Evolutionary conservation across 2,329 filamentous ascomycete species (phyloP), one percentile per base, ranked within the genome.

Genomic region (Alternaria sp.): DNA sequence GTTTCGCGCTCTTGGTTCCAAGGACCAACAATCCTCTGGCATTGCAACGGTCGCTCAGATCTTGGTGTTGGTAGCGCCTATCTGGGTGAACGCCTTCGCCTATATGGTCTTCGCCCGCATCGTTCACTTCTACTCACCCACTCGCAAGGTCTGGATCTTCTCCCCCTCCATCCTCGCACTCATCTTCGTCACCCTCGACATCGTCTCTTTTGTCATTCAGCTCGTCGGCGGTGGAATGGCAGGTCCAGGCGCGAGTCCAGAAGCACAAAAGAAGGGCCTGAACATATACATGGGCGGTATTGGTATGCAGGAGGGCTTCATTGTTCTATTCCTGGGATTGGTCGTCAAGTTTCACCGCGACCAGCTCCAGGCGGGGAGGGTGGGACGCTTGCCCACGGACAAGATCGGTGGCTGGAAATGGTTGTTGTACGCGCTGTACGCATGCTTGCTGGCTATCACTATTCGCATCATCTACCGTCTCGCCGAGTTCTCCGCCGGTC

Each of bases 401-500:
- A 68, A 66, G 59, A 62, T 45, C 6, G 50, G 10, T 53, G 44
- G 63, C 61, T 71, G 69, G 71, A 70, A 56, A 19, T 63, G 62
- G 61, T 45, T 73, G 56, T 53, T 83, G 5, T 82, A 77, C 59
- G 73, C 75, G 1, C 73, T 84, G 0, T 85, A 83, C 61, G 73
- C 73, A 10, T 74, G 73, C 3, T 70, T 86, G 40, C 59, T 68
- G 1, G 72, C 84, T 36, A 85, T 85, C 65, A 82, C 82, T 0
- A 57, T 70, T 46, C 85, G 88, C 44, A 59, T 62, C 26, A 23
- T 62, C 44, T 62, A 62, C 19, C 60, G 56, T 32, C 44, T 59
- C 26, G 56, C 50, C 57, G 87, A 90, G 73, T 90, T 85, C 68
- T 81, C 81, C 0, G 77, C 77, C 3, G 85, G 84, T 26, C 67